A percentile compares a stretch with the other conserved stretches of the same genome.
Evolutionary conservation across 495 filamentous ascomycete species (phyloP).

Genomic region (Lindgomyces ingoldianus): DNA sequence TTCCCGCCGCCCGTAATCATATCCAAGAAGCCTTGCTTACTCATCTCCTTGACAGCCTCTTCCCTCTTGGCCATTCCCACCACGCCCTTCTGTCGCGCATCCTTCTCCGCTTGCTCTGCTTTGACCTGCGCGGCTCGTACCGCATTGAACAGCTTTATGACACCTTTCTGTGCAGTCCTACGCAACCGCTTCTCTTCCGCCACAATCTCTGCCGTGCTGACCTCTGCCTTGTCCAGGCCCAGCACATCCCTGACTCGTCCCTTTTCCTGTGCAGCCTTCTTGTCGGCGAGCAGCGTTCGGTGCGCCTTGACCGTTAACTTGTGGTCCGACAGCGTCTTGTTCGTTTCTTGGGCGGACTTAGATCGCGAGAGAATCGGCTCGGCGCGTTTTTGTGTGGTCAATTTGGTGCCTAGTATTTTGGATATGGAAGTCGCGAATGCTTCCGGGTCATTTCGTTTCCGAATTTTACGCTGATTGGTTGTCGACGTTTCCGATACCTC

Average conservation of each 20-base stretch:
- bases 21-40: constrained; percentile 92
- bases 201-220: constrained; percentile 58
- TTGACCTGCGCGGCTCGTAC: constrained; percentile 88
- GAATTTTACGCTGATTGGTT: constrained; percentile 41
- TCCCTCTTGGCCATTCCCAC: constrained; percentile 71
- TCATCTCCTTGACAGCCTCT: constrained; percentile 90
- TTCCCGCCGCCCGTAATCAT: constrained; percentile 71
- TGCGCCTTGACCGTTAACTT: constrained; percentile 80
- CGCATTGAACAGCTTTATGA: constrained; percentile 94
- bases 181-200: constrained; percentile 78
- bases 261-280: constrained; percentile 77
- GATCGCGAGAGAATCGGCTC: constrained; percentile 89
- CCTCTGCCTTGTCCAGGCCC: constrained; percentile 53
- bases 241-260: constrained; percentile 85
- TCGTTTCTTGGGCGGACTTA: constrained; percentile 64
- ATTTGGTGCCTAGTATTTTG: constrained; percentile 85
- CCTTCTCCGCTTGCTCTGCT: constrained; percentile 70
- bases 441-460: constrained; percentile 84
- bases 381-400: constrained; percentile 72
- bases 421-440: constrained; percentile 89
- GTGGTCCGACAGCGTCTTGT: constrained; percentile 65
- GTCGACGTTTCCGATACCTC: constrained; percentile 37
- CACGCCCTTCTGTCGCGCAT: constrained; percentile 68
- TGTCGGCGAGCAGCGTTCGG: constrained; percentile 75
- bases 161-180: constrained; percentile 87